Base-by-base conservation (phyloP, 805 yeast species). In the Candida palmyrensis region DNA sequence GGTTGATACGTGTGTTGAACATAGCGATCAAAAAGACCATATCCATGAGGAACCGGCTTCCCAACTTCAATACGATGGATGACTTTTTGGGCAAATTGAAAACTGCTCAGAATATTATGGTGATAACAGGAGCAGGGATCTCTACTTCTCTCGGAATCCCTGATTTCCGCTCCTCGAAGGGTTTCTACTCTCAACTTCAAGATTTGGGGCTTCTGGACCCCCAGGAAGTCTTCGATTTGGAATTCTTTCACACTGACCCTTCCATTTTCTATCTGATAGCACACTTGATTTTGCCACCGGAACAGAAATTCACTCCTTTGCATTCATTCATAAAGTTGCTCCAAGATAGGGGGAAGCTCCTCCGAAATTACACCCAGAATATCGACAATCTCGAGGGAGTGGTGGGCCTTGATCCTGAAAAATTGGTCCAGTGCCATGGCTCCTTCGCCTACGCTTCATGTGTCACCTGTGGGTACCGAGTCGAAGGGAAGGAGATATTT, bases 381-480 rank as follows among this genome's bases (percentile, higher is more conserved):
- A 66, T 66, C 30, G 72, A 66, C 38, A 65, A 66, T 39, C 41
- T 66, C 30, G 72, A 66, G 42, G 53, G 73, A 8, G 70, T 73
- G 44, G 71, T 82, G 38, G 54, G 66, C 39, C 44, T 77, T 63
- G 23, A 68, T 51, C 49, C 85, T 77, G 38, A 73, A 51, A 48
- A 72, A 32, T 39, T 87, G 3, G 69, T 88, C 18, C 96, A 87
- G 58, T 71, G 92, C 17, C 96, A 88, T 57, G 96, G 96, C 0
- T 79, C 86, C 13, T 71, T 88, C 18, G 76, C 77, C 25, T 62
- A 72, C 17, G 76, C 90, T 59, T 73, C 76, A 33, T 88, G 96
- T 49, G 71, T 86, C 5, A 83, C 86, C 45, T 88, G 96, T 53
- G 70, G 72, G 18, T 73, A 71, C 56, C 64, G 75, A 26, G 66